Base-by-base conservation (phyloP, 257 asterid genomes). In the Schizonepeta tenuifolia region DNA sequence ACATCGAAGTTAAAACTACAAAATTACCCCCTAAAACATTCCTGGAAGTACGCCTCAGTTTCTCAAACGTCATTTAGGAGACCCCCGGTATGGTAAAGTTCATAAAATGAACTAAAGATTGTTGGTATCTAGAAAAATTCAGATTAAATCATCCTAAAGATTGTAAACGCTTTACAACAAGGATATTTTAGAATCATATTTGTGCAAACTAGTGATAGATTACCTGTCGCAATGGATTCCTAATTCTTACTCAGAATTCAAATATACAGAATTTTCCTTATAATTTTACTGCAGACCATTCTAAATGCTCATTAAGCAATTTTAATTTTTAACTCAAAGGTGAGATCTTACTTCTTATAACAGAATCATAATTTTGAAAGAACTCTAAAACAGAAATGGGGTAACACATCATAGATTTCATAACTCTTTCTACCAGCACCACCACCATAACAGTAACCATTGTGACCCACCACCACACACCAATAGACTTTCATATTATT, bases 21-120 rank as follows among this genome's bases (percentile, higher is more conserved):
- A 35, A 33, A 35, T 59, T 13, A 33, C 43, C 43, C 62, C 38
- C 13, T 33, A 35, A 60, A 53, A 53, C 41, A 36, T 15, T n/a
- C 12, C 18, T 2, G 15, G 17, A 20, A 14, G 54, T 41, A 49
- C 18, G 9, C 26, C 35, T 35, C 33, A 22, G 17, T 28, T 49
- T 38, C 65, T 68, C 75, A 60, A 65, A 38, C 22, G 26, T 33
- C 41, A 41, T 38, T 43, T 40, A 9, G 17, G 31, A 33, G 33
- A 51, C 12, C n/a, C 24, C n/a, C 24, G 12, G 14, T 33, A 55
- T 12, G 12, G 15, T 65, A 26, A 65, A 7, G 28, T 60, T 26
- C 18, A 18, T 15, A 54, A 11, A 10, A 12, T 11, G 12, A 57
- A 26, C 40, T 26, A 58, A 22, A 58, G 36, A 40, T 21, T 33